Percentiles rank a stretch among this genome's conserved stretches.
Conservation (phyloP, 805 yeast genomes). For the Candida mattraensis region DNA sequence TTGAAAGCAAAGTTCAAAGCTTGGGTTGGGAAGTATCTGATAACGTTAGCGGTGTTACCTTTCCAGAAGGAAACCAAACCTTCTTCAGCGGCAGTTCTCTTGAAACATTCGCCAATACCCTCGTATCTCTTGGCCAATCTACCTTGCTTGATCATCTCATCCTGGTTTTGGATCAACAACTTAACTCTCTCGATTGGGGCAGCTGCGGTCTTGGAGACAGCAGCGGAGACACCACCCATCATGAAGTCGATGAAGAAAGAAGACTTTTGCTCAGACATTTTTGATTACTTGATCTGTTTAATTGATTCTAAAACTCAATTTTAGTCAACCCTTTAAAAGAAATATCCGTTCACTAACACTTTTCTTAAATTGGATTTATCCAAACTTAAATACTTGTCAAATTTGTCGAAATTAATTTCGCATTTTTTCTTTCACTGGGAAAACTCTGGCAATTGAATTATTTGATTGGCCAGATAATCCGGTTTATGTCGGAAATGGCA, state of each 20-base stretch:
- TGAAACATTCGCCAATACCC: conserved; percentile 94
- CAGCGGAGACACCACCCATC: conserved; percentile 99
- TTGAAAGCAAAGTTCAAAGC: conserved; percentile 98
- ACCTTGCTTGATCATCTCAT: conserved; percentile 97
- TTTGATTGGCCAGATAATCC: conserved; percentile 18
- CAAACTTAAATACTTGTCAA: conserved; percentile 24
- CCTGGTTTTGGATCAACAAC: conserved; percentile 95
- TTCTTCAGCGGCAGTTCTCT: conserved; percentile 90
- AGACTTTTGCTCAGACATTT: conserved; percentile 41
- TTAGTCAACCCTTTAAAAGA: conserved; percentile 15
- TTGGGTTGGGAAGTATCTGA: conserved; percentile 99
- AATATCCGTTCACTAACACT: conserved; percentile 9
- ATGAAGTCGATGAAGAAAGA: conserved; percentile 66
- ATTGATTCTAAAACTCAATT: conserved; percentile 12
- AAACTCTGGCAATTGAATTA: conserved; percentile 1
- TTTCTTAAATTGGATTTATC: conserved; percentile 13
- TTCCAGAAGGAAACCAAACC: conserved; percentile 96
- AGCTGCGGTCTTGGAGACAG: conserved; percentile 96
- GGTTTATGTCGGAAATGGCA: conserved; percentile 10
- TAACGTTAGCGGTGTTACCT: conserved; percentile 99
- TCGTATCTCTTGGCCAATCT: conserved; percentile 82
- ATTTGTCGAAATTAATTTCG: conserved; percentile 20
- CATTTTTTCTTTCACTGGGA: conserved; percentile 14
- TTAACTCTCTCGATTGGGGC: conserved; percentile 98
- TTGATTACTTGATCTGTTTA: conserved; percentile 16